A percentile compares a stretch with the other conserved stretches of the same genome.
Evolutionary conservation across 805 yeast genomes (phyloP).

Genomic region (Wickerhamiella shivajii): DNA sequence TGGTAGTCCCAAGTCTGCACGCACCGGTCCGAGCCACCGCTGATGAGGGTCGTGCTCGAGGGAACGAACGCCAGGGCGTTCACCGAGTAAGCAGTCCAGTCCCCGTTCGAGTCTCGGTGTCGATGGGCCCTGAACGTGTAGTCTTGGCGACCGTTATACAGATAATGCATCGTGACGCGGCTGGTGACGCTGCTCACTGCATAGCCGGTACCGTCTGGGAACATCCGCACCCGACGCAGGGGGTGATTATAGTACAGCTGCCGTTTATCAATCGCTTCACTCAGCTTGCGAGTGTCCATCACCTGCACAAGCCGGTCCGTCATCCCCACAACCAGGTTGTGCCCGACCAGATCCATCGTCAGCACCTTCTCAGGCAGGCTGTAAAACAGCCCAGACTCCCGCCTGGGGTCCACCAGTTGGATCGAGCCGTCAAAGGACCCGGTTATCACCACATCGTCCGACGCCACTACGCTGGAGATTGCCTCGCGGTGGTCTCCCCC

Average conservation of each 20-base stretch:
- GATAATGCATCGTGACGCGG: constrained; percentile 4
- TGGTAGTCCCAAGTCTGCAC: constrained; percentile 35
- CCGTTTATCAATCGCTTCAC: constrained; percentile 32
- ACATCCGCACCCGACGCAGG: constrained; percentile 1
- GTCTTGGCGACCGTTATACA: background rate
- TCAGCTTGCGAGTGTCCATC: constrained; percentile 36
- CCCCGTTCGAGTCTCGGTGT: background rate
- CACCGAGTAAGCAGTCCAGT: constrained; percentile 29
- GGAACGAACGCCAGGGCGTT: constrained; percentile 30
- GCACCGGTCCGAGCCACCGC: constrained; percentile 36
- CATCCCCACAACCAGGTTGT: constrained; percentile 36
- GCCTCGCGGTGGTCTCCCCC: constrained; percentile 9
- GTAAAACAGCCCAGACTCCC: constrained; percentile 7
- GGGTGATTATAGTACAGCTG: constrained; percentile 21
- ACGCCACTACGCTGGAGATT: constrained; percentile 1
- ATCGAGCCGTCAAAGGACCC: constrained; percentile 7
- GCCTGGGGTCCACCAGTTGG: constrained; percentile 7
- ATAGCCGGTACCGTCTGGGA: background rate
- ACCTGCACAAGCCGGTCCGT: constrained; percentile 36
- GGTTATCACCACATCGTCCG: background rate
- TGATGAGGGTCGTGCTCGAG: constrained; percentile 25
- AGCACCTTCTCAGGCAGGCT: constrained; percentile 34
- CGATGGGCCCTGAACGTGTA: constrained; percentile 4
- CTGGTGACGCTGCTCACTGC: constrained; percentile 4
- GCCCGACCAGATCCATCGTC: constrained; percentile 38